Evolutionary conservation across 441 rosid species (phyloP), one percentile per base, ranked within the genome.

Genomic region (Monsonia emarginata): DNA sequence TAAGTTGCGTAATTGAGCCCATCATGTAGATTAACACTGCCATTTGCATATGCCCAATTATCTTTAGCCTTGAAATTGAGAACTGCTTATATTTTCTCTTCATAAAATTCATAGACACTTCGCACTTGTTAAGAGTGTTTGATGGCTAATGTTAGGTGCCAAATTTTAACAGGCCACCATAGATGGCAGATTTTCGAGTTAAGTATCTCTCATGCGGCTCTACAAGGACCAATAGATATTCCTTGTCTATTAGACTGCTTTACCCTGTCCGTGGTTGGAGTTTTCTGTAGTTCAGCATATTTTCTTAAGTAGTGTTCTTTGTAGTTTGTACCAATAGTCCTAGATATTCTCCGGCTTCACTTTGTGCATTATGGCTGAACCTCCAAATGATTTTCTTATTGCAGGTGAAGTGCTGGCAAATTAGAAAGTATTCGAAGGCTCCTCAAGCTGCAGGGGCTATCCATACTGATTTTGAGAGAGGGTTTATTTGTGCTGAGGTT

Each of bases 371-470:
- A 27, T 64, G 25, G 28, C 24, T 9, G 62, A 27, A 65, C 14
- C 31, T 36, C 63, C 44, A 16, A 65, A 66, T 68, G 22, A 50
- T 67, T 74, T 74, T 63, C 68, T 64, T 68, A 61, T 74, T 75
- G 31, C 82, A 95, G 99, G 99, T 95, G 48, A 95, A 87, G 60
- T 91, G 99, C 85, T 95, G 99, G 99, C 99, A 95, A 79, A 95
- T 95, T 74, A 78, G 99, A 76, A 75, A 88, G 63, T 97, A 78
- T 78, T 66, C 96, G 65, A 95, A 95, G 81, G 97, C 99, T 65
- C 99, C 99, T 69, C 99, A 95, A 76, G 97, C 99, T 67, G 99
- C 97, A 61, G 99, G 99, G 73, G 4, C 97, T 38, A 95, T 95
- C 69, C 99, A 95, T 74, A 52, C 87, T 75, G 97, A 95, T 80